Percentiles rank a stretch among this genome's conserved stretches.
Evolutionary conservation across 2,329 filamentous ascomycete genomes (phyloP).

Genomic region (Microcyclospora pomicola): DNA sequence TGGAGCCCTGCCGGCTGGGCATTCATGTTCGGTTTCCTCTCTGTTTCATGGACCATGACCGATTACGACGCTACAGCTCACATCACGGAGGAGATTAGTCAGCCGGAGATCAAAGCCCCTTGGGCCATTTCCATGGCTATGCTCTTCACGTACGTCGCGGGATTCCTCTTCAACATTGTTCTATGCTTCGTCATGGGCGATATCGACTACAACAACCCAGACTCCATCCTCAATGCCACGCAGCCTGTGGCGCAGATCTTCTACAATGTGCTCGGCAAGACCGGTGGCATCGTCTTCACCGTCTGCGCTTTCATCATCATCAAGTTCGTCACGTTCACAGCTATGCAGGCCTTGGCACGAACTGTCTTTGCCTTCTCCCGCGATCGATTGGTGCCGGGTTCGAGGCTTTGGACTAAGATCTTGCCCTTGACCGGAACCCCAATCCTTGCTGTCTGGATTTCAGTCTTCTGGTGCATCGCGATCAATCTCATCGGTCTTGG

Average conservation of each 20-base stretch:
- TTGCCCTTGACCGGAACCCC: conserved; percentile 37
- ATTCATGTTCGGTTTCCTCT: conserved; percentile 47
- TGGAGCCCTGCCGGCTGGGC: conserved; percentile 43
- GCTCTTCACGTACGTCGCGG: conserved; percentile 41
- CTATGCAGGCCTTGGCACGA: conserved; percentile 39
- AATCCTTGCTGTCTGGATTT: conserved; percentile 43
- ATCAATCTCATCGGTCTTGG: conserved; percentile 48
- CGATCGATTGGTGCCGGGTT: conserved; percentile 37
- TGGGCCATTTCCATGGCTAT: conserved; percentile 44
- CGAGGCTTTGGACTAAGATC: conserved; percentile 37
- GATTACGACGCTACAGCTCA: conserved; percentile 36
- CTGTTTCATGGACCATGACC: conserved; percentile 48
- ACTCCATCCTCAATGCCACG: conserved; percentile 29
- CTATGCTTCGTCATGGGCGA: conserved; percentile 45
- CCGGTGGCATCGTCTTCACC: conserved; percentile 40
- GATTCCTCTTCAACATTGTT: conserved; percentile 46
- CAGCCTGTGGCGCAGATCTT: conserved; percentile 46
- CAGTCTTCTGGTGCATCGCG: conserved; percentile 38
- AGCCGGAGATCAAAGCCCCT: conserved; percentile 39
- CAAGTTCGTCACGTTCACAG: conserved; percentile 46
- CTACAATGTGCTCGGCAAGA: conserved; percentile 42
- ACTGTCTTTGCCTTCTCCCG: conserved; percentile 44
- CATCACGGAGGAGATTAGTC: conserved; percentile 39
- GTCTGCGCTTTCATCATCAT: conserved; percentile 44
- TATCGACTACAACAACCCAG: conserved; percentile 12